These are phyloP conservation scores for Exsudoporus floridanus DNA, from an alignment of 1,284 basidiomycete species.

Conservation along the genomic window DNA sequence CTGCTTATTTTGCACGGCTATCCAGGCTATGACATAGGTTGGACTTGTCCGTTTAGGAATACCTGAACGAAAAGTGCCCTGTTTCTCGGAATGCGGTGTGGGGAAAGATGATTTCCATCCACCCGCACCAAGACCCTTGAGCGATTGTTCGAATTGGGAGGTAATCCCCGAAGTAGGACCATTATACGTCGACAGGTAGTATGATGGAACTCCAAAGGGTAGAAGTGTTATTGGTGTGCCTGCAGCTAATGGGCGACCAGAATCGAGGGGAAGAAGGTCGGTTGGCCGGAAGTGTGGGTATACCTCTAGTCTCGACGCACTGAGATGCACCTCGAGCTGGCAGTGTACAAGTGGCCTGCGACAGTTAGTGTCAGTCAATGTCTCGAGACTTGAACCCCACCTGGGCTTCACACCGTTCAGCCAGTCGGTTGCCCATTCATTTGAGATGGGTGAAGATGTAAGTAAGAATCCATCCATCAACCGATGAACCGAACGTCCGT, in stretches of 20 bases:
- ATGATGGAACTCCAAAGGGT: constrained; percentile 70
- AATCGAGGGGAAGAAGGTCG: constrained; percentile 46
- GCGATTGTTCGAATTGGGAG: constrained; percentile 58
- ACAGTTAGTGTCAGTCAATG: constrained; percentile 4
- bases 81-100: constrained; percentile 20
- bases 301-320: constrained; percentile 50
- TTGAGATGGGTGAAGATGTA: constrained; percentile 40
- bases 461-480: constrained; percentile 62
- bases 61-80: constrained; percentile 12
- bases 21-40: constrained; percentile 67
- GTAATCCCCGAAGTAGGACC: constrained; percentile 63
- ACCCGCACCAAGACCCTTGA: constrained; percentile 58
- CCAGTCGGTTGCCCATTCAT: constrained; percentile 66
- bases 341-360: constrained; percentile 58
- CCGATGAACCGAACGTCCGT: constrained; percentile 39
- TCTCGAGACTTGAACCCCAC: constrained; percentile 29
- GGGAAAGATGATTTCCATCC: constrained; percentile 42
- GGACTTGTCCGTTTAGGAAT: constrained; percentile 23
- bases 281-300: constrained; percentile 60
- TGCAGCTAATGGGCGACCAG: constrained; percentile 44
- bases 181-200: constrained; percentile 60
- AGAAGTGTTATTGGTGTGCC: constrained; percentile 67
- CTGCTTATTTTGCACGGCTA: constrained; percentile 69
- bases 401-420: constrained; percentile 50
- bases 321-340: constrained; percentile 57